phyloP scores from a whole-genome alignment of 768 basidiomycete species.

The Tulasnella sp. region DNA sequence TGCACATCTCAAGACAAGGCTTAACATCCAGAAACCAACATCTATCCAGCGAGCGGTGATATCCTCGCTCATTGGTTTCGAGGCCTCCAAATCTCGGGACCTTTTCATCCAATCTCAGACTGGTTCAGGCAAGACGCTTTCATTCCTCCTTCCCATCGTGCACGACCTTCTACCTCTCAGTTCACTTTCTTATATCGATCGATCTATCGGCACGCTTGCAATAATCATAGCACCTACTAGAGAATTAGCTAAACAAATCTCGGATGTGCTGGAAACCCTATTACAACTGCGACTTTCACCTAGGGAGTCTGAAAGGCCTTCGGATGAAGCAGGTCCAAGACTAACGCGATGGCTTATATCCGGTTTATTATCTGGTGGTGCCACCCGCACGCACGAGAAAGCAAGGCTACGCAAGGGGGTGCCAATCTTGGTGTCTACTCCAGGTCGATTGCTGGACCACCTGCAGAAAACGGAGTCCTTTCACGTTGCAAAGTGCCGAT shows the following conservation, averaged over 20 bases:
- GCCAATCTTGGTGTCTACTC: slow-evolving; percentile 90
- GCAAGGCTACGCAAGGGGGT: slow-evolving; percentile 86
- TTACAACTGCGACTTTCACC: slow-evolving; percentile 61
- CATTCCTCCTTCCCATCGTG: slow-evolving; percentile 87
- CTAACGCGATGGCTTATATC: slow-evolving; percentile 89
- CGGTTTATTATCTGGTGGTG: slow-evolving; percentile 85
- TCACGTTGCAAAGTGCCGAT: slow-evolving; percentile 84
- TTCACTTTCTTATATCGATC: slow-evolving; percentile 82
- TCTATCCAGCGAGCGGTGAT: slow-evolving; percentile 71
- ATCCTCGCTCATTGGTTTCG: slow-evolving; percentile 40
- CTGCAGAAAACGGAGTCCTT: slow-evolving; percentile 90
- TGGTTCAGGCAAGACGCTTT: slow-evolving; percentile 90
- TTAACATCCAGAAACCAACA: slow-evolving; percentile 75
- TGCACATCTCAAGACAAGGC: slow-evolving; percentile 62
- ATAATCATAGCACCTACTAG: slow-evolving; percentile 91
- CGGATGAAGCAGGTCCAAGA: slow-evolving; percentile 28
- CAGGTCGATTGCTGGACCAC: slow-evolving; percentile 89
- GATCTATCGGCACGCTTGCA: slow-evolving; percentile 87
- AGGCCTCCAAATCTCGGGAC: slow-evolving; percentile 35
- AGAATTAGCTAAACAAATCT: slow-evolving; percentile 93
- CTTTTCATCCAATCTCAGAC: slow-evolving; percentile 94
- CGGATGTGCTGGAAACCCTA: slow-evolving; percentile 78
- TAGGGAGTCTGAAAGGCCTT: slow-evolving; percentile 31
- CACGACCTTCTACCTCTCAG: slow-evolving; percentile 88
- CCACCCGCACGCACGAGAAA: slow-evolving; percentile 90